Conservation (phyloP, 208 protist species). For the Lotmaria passim region DNA sequence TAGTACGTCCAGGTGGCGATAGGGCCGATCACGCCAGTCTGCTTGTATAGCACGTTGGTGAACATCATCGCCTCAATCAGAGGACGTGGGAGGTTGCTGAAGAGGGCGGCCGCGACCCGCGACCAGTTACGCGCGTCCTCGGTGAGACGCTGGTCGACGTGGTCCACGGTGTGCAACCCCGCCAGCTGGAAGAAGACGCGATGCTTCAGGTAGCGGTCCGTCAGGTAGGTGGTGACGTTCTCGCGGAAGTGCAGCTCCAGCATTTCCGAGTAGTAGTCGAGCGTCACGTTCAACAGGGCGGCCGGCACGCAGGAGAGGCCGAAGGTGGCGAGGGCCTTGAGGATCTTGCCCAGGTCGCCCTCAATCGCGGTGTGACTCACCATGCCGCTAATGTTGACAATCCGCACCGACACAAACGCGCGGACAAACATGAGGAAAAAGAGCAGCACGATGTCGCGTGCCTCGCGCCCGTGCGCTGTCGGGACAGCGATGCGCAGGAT, state of each 20-base stretch:
- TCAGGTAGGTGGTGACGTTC: conserved; percentile 68
- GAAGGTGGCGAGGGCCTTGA: conserved; percentile 38
- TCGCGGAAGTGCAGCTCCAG: conserved; percentile 64
- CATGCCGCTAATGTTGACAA: conserved; percentile 36
- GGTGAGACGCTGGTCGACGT: conserved; percentile 75
- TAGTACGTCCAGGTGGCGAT: conserved; percentile 52
- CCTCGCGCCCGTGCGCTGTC: conserved; percentile 39
- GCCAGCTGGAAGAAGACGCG: conserved; percentile 76
- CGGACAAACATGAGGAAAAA: conserved; percentile 49
- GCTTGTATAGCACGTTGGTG: conserved; percentile 38
- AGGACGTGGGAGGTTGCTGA: conserved; percentile 54
- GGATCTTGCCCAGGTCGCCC: conserved; percentile 36
- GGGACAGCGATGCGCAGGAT: conserved; percentile 65
- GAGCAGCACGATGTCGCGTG: conserved; percentile 37
- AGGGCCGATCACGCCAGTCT: conserved; percentile 36
- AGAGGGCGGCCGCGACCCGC: conserved; percentile 33
- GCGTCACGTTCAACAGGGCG: conserved; percentile 53
- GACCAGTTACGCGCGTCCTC: conserved; percentile 63
- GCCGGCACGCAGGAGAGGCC: conserved; percentile 50
- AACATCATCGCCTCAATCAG: conserved; percentile 64
- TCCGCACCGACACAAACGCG: conserved; percentile 48
- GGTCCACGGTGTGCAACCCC: conserved; percentile 45
- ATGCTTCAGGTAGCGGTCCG: conserved; percentile 57
- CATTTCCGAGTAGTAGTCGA: conserved; percentile 60
- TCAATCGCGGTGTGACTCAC: conserved; percentile 42